Base-by-base conservation (phyloP, 768 basidiomycete species). In the Calvatia gigantea region DNA sequence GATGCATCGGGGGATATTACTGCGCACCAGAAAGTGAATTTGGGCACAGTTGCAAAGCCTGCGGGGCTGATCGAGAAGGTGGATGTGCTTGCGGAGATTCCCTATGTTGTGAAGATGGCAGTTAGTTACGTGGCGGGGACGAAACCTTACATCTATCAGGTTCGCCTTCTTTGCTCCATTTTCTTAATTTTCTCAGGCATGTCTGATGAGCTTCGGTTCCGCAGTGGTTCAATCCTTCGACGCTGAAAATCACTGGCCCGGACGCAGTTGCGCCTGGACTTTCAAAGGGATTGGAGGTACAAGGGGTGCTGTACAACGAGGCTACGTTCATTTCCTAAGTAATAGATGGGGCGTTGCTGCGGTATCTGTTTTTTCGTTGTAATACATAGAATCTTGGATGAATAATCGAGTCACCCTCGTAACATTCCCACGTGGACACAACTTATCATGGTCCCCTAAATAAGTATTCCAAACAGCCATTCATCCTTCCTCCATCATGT, bases 131-230 rank as follows among this genome's bases (percentile, higher is more conserved):
- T 94, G 33, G 85, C 94, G 35, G 90, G 92, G 37, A 93, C 91
- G 19, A 94, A 95, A 69, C 96, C 94, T 0, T 95, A 86, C 69
- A 89, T 96, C 68, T 97, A 96, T 70, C 92, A 95, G 82, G 94
- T 89, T 51, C 52, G 84, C 73, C 37, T 46, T 51, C 58, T 47
- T 42, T 29, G 41, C 19, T 6, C 12, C 39, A 7, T 14, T 60
- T 72, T 39, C 14, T 17, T 9, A 28, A n/a, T n/a, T n/a, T n/a
- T n/a, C n/a, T n/a, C n/a, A n/a, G n/a, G n/a, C n/a, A 37, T 21
- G 49, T 41, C 51, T 62, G 51, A 60, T 59, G 69, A 69, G 54
- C n/a, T 69, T 28, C 37, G 53, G n/a, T 41, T 54, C 51, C 53
- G 8, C 56, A 83, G 81, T 83, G 76, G 75, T 57, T 68, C 32